phyloP scores from a whole-genome alignment of 139 green algal genomes.

The Gonium pectorale region DNA sequence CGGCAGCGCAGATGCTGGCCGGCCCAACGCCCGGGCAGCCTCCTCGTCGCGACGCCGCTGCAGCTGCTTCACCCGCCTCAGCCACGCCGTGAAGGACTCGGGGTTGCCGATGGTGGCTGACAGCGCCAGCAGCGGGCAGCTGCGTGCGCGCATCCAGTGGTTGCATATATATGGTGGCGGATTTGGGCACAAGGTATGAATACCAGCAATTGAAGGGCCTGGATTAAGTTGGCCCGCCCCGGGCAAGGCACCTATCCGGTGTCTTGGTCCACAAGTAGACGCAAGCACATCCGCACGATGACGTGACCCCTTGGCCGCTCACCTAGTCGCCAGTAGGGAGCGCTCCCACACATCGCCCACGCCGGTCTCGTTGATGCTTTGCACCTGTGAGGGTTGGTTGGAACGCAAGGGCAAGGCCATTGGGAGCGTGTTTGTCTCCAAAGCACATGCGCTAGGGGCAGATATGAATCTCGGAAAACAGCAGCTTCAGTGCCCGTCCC shows the following conservation, averaged over 20 bases:
- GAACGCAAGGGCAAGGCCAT: not conserved
- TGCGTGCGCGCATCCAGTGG: not conserved
- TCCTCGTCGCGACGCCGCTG: conserved; percentile 48
- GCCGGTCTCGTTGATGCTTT: not conserved
- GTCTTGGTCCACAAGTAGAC: no score
- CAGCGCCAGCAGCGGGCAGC: conserved; percentile 69
- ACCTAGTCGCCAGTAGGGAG: not conserved
- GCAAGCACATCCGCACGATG: no score
- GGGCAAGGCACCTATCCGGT: not conserved
- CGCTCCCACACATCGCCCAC: not conserved
- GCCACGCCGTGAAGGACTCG: conserved; percentile 53
- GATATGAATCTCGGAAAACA: no score
- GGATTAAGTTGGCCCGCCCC: no score
- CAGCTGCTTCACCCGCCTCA: conserved; percentile 57
- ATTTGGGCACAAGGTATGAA: no score
- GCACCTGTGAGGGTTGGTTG: not conserved
- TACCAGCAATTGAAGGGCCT: no score
- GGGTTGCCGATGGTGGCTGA: conserved; percentile 76
- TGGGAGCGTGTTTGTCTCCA: no score
- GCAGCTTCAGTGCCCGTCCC: no score
- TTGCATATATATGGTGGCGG: no score
- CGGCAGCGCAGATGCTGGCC: not conserved
- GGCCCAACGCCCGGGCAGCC: not conserved
- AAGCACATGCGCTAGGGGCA: no score
- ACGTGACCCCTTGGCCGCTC: no score